Percentiles rank a stretch among this genome's conserved stretches.
Conservation (phyloP, 1,284 basidiomycete species). For the Chondrostereum purpureum region DNA sequence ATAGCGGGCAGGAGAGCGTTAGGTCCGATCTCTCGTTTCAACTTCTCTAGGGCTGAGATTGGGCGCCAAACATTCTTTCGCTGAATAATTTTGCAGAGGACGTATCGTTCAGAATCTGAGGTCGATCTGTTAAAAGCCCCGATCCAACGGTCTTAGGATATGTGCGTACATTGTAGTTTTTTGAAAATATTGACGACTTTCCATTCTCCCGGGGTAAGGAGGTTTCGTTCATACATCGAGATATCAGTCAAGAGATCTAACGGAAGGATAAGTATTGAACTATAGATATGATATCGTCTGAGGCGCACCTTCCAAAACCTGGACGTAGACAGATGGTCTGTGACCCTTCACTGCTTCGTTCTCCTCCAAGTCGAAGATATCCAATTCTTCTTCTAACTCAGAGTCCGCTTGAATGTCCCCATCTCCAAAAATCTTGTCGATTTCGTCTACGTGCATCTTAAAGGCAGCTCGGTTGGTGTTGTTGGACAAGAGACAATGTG, state of each 20-base stretch:
- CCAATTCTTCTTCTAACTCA: constrained; percentile 2
- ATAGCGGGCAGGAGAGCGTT: neutral
- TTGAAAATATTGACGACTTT: neutral
- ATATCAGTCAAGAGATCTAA: constrained; percentile 11
- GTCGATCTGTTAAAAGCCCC: no score
- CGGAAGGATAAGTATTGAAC: neutral
- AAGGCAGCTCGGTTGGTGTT: neutral
- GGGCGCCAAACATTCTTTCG: neutral
- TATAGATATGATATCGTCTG: neutral
- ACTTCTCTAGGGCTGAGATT: neutral
- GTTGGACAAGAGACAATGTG: neutral
- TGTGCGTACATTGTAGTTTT: neutral
- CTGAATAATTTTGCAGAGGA: neutral
- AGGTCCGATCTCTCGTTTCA: neutral
- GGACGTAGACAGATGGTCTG: constrained; percentile 7
- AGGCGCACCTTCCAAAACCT: constrained; percentile 12
- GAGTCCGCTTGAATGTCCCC: constrained; percentile 1
- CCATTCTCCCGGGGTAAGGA: neutral
- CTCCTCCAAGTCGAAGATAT: neutral
- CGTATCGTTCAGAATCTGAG: neutral
- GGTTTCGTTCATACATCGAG: constrained; percentile 4
- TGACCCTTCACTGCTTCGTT: neutral
- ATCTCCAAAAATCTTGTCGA: neutral
- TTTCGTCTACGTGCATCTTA: neutral
- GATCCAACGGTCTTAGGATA: no score